Evolutionary conservation across 345 rosid genomes (phyloP).

Genomic region (Lepidium sativum): DNA sequence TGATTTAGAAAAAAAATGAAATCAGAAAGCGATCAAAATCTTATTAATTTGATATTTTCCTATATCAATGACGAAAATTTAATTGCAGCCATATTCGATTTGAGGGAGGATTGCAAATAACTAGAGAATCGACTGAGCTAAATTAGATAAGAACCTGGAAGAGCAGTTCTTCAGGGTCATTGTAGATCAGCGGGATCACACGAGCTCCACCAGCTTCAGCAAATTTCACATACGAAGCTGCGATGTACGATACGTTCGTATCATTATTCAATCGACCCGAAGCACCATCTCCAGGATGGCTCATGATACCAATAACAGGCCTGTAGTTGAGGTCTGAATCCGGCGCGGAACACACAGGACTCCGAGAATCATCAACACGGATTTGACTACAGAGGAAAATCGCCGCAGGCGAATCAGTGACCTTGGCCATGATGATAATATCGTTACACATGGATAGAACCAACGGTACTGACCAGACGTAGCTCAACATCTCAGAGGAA

Average conservation of each 20-base stretch:
- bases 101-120: neutral
- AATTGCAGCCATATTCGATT: neutral
- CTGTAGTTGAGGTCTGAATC: slow-evolving; percentile 54
- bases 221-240: slow-evolving; percentile 84
- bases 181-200: slow-evolving; percentile 75
- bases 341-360: slow-evolving; percentile 35
- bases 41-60: neutral
- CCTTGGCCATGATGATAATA: neutral
- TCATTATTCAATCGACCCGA: slow-evolving; percentile 64
- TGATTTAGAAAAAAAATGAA: neutral
- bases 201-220: slow-evolving; percentile 92
- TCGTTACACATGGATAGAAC: neutral
- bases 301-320: slow-evolving; percentile 78
- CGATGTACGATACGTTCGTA: slow-evolving; percentile 48
- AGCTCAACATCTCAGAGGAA: slow-evolving; percentile 15
- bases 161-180: slow-evolving; percentile 55
- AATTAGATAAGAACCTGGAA: slow-evolving; percentile 39
- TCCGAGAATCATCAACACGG: neutral
- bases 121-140: neutral
- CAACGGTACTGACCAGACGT: neutral
- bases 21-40: neutral
- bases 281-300: slow-evolving; percentile 90
- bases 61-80: neutral
- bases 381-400: slow-evolving; percentile 44
- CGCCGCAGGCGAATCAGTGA: neutral